Conservation (phyloP, 768 basidiomycete genomes). For the Psilocybe sp. region DNA sequence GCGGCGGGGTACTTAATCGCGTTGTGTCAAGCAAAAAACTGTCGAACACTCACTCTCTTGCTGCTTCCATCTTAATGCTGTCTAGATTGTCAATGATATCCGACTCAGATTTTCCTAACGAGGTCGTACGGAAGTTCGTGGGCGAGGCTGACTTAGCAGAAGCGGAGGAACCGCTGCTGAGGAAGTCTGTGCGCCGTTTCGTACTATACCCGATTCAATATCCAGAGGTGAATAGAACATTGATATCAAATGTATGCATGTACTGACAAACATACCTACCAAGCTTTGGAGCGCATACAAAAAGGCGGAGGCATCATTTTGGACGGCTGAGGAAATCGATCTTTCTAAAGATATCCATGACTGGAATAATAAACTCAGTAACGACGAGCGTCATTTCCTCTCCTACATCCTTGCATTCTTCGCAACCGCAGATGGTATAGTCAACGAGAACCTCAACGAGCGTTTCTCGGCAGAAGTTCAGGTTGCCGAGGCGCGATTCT, state of each 20-base stretch:
- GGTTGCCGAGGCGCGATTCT: conserved; percentile 88
- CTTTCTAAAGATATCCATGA: conserved; percentile 82
- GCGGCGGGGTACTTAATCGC: no score
- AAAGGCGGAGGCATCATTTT: no score
- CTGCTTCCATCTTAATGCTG: no score
- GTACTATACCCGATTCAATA: conserved; percentile 95
- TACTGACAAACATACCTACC: not conserved
- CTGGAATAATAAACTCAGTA: conserved; percentile 78
- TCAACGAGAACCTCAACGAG: conserved; percentile 94
- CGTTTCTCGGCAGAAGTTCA: conserved; percentile 94
- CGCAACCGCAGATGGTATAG: conserved; percentile 93
- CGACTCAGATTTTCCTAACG: no score
- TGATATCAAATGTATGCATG: not conserved
- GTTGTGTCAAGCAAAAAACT: no score
- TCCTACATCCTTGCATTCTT: conserved; percentile 95
- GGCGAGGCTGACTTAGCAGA: conserved; percentile 70
- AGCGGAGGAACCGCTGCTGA: conserved; percentile 78
- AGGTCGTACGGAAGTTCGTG: no score
- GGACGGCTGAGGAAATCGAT: conserved; percentile 91
- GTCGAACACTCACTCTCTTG: no score
- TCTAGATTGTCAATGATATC: no score
- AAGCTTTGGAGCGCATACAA: conserved; percentile 98
- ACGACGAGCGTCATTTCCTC: conserved; percentile 84
- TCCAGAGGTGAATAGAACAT: conserved; percentile 62
- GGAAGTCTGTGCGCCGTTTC: conserved; percentile 74